phyloP scores from a whole-genome alignment of 768 basidiomycete species.

The Boletus insuetus region DNA sequence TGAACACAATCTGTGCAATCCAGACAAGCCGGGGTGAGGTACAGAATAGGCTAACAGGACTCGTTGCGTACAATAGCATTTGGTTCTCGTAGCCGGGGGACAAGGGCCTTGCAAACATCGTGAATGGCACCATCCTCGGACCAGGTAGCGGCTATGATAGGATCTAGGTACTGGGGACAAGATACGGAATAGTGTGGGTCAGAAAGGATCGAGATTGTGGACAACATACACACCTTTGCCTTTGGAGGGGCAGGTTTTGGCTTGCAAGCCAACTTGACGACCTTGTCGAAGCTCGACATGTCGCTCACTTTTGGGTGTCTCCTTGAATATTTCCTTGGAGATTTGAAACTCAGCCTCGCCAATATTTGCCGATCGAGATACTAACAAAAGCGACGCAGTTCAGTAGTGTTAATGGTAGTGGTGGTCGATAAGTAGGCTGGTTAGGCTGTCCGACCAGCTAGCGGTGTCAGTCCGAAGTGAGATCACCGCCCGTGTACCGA shows the following conservation, averaged over 20 bases:
- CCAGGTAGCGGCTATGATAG: slow-evolving; percentile 96
- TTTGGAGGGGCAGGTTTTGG: slow-evolving; percentile 96
- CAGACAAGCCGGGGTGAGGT: not conserved
- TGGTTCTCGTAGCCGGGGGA: slow-evolving; percentile 83
- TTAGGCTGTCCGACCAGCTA: too few relatives aligned
- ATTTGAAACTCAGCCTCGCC: slow-evolving; percentile 29
- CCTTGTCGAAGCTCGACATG: slow-evolving; percentile 86
- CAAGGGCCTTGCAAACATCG: slow-evolving; percentile 89
- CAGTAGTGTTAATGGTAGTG: too few relatives aligned
- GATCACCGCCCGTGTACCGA: too few relatives aligned
- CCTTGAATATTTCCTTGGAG: slow-evolving; percentile 3
- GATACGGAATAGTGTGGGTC: not conserved
- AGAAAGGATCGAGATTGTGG: not conserved
- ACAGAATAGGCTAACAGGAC: not conserved
- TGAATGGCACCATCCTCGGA: slow-evolving; percentile 90
- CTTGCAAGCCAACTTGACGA: slow-evolving; percentile 95
- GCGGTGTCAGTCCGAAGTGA: too few relatives aligned
- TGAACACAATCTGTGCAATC: slow-evolving; percentile 83
- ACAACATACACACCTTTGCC: slow-evolving; percentile 70
- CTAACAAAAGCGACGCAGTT: too few relatives aligned
- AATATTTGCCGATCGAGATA: not conserved
- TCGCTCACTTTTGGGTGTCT: not conserved
- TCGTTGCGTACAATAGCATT: slow-evolving; percentile 75
- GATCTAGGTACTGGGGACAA: slow-evolving; percentile 80
- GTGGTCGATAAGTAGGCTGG: too few relatives aligned